Evolutionary conservation across 2,329 filamentous ascomycete genomes (phyloP).

Genomic region (Arthrinium puccinioides): DNA sequence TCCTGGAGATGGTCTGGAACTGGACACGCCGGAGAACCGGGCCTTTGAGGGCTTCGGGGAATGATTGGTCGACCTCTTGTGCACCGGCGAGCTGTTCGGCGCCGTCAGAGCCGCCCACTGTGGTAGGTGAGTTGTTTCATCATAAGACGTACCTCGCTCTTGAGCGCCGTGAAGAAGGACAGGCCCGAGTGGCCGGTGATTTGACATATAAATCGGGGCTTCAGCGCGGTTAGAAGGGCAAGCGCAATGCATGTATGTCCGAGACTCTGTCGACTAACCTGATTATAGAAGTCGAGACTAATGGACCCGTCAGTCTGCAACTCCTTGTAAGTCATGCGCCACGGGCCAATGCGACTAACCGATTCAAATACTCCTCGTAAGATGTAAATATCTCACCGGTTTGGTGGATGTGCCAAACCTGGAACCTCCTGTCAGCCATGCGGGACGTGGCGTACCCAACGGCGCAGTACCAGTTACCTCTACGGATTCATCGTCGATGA

Average conservation of each 20-base stretch:
- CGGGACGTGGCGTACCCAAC: no score
- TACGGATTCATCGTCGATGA: slow-evolving; percentile 70
- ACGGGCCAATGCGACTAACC: slow-evolving; percentile 46
- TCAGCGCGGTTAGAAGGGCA: slow-evolving; percentile 13
- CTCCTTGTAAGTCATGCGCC: background rate
- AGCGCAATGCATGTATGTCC: slow-evolving; percentile 1
- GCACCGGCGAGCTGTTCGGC: slow-evolving; percentile 62
- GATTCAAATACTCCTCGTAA: slow-evolving; percentile 80
- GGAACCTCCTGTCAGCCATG: no score
- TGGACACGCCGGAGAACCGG: slow-evolving; percentile 88
- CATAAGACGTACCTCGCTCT: slow-evolving; percentile 68
- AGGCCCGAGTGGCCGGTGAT: slow-evolving; percentile 89
- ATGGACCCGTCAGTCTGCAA: slow-evolving; percentile 5
- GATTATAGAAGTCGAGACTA: slow-evolving; percentile 90
- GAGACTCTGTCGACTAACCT: no score
- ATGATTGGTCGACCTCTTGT: slow-evolving; percentile 82
- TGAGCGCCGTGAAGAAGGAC: slow-evolving; percentile 85
- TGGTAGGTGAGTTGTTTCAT: background rate
- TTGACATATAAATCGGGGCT: slow-evolving; percentile 90
- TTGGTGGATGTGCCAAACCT: slow-evolving; percentile 89
- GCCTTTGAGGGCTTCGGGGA: slow-evolving; percentile 84
- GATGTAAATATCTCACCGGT: slow-evolving; percentile 85
- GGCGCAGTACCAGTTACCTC: slow-evolving; percentile 59
- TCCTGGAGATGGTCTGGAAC: slow-evolving; percentile 79
- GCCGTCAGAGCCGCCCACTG: slow-evolving; percentile 12